Base-by-base conservation (phyloP, 441 rosid species). In the Erodium texanum region DNA sequence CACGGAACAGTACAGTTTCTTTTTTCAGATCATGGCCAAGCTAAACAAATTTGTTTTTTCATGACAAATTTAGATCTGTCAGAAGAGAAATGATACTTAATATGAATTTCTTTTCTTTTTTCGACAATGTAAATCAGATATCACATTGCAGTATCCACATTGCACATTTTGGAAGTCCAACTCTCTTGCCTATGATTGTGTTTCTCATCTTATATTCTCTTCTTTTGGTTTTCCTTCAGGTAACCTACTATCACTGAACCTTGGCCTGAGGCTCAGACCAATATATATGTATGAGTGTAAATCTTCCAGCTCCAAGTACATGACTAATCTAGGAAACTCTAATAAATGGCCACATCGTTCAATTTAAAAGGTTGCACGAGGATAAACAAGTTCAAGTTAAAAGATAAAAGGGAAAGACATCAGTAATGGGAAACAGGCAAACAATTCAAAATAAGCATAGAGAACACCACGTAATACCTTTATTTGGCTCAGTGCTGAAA, bases 401-500 rank as follows among this genome's bases (percentile, higher is more conserved):
- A 16, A 43, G 16, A 58, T 32, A 4, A 15, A 52, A 68, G 38
- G 50, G 8, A 64, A 69, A 41, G 58, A 7, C 15, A 54, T 52
- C 66, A 34, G 62, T 59, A 45, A 50, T 23, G 32, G 67, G 38
- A 64, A 15, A 32, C 63, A 20, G 19, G 7, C 19, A n/a, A 29
- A 58, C 29, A 23, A 7, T 22, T 11, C n/a, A 22, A 10, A 8
- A 22, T 58, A 58, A 22, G n/a, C 10, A 56, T 19, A 7, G 63
- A 22, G 63, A 58, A 58, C 12, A 58, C 63, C 6, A 22, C 11
- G 34, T 41, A 23, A 34, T 76, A 91, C 96, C 96, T 89, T 93
- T 75, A 89, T 84, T 72, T 93, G 93, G 84, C 81, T 80, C 54
- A 91, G 77, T 8, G 97, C 93, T 36, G 99, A 89, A 73, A 93